Conservation (phyloP, 768 basidiomycete species). For the Boletus rubroflammeus region DNA sequence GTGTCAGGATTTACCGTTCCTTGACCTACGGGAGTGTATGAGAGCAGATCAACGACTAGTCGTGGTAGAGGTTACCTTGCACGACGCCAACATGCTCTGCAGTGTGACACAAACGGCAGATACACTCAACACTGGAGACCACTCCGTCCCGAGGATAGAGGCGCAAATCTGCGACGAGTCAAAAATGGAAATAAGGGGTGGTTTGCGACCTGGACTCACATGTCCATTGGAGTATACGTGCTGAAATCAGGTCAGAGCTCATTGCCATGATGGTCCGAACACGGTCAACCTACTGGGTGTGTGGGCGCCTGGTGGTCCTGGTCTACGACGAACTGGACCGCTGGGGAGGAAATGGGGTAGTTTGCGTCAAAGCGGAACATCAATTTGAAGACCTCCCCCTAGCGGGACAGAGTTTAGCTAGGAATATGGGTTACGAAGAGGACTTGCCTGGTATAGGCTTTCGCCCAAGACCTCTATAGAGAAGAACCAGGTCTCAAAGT, state of each 20-base stretch:
- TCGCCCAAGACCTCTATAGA: conserved; percentile 83
- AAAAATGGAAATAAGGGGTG: conserved; percentile 12
- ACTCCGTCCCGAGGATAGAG: conserved; percentile 84
- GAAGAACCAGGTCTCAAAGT: conserved; percentile 75
- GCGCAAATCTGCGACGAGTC: conserved; percentile 66
- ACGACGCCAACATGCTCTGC: conserved; percentile 90
- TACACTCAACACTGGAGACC: conserved; percentile 87
- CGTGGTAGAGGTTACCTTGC: conserved; percentile 56
- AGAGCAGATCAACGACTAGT: not conserved
- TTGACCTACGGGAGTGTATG: conserved; percentile 40
- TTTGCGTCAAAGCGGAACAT: conserved; percentile 78
- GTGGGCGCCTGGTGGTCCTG: conserved; percentile 63
- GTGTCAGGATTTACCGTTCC: conserved; percentile 51
- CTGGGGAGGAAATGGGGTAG: conserved; percentile 86
- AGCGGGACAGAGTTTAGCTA: conserved; percentile 2
- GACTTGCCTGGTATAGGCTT: conserved; percentile 64
- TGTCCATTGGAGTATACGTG: conserved; percentile 89
- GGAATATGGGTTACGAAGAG: not conserved
- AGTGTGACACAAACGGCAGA: conserved; percentile 79
- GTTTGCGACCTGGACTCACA: conserved; percentile 39
- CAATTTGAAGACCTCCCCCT: conserved; percentile 76
- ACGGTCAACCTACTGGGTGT: conserved; percentile 61
- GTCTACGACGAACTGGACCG: conserved; percentile 79
- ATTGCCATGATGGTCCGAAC: not conserved
- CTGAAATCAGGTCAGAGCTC: conserved; percentile 35